Base-by-base conservation (phyloP, 805 yeast species). In the Torulaspora microellipsoides region DNA sequence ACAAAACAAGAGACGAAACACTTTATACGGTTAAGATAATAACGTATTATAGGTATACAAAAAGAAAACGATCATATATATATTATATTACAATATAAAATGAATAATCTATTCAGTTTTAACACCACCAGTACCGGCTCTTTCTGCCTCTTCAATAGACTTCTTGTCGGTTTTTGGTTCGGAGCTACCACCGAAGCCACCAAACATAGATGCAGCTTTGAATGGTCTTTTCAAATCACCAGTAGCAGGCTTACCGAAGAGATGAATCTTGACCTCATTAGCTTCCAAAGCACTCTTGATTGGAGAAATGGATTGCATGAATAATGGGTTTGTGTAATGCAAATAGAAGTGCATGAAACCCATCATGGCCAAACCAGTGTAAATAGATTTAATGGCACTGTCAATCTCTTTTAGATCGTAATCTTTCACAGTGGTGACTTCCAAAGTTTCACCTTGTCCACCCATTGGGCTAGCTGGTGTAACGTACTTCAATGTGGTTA, bases 181-280 rank as follows among this genome's bases (percentile, higher is more conserved):
- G 34, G 58, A 54, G 38, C 67, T 69, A 42, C 55, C 63, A 33
- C 71, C 68, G 55, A 88, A 80, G 37, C 70, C 77, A 47, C 90
- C 87, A 55, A 88, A 80, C 71, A 91, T 66, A 36, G 91, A 80
- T 40, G 89, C 80, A 46, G 90, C 80, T 75, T 86, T 86, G 82
- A 93, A 93, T 36, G 99, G 99, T 75, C 99, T 86, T 79, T 88
- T 87, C 69, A 89, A 80, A 58, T 85, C 96, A 55, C 96, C 97
- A 38, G 77, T 58, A 20, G 96, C 93, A 31, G 90, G 77, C 59
- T 77, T 72, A 55, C 89, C 89, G 58, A 85, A 85, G 46, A 93
- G 61, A 67, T 93, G 96, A 67, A 93, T 87, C 75, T 87, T 81
- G 58, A 91, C 95, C 55, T 88, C 80, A 71, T 89, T 89, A 60